Evolutionary conservation across 1,139 yeast species (phyloP), one percentile per base, ranked within the genome.

Genomic region (Sugiyamaella grinbergsii): DNA sequence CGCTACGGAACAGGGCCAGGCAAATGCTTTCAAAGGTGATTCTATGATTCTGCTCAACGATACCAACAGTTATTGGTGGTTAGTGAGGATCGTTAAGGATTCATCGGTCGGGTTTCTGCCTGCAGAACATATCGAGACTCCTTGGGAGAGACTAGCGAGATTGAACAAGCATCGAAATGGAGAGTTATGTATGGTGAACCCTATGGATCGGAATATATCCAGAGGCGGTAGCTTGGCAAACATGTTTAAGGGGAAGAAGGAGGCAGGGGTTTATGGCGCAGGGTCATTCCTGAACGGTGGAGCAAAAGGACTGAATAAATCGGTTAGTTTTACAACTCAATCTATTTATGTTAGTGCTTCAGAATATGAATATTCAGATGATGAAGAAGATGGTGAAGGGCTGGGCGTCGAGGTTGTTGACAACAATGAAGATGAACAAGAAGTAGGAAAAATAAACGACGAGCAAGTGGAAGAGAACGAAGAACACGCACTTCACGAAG

Each of bases 21-120:
- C 96, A 57, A 82, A 85, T 47, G 77, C 93, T 6, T 68, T 74
- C 23, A 81, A 89, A 60, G 94, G 94, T 62, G 96, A 90, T 62
- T 83, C 95, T 1, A 93, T 94, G 55, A 74, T 80, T 43, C 72
- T 93, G 31, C 71, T 93, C 32, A 91, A 90, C 63, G 98, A 93
- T 64, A 83, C 86, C 52, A 97, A 93, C 68, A 80, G 89, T 54
- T 93, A 93, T 71, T 93, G 98, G 98, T 93, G 98, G 98, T 72
- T 91, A 11, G 91, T 93, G 24, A 78, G 83, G 54, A 81, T 88
- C 59, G 75, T 83, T 52, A 75, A 77, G 43, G 89, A 85, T 65
- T 62, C 68, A 11, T 51, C 67, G 11, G 71, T 90, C 49, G 98
- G 98, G 2, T 94, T 91, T 71, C 94, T 95, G 1, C 98, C 98